Conservation (phyloP, 768 basidiomycete genomes). For the Hemileccinum impolitum region DNA sequence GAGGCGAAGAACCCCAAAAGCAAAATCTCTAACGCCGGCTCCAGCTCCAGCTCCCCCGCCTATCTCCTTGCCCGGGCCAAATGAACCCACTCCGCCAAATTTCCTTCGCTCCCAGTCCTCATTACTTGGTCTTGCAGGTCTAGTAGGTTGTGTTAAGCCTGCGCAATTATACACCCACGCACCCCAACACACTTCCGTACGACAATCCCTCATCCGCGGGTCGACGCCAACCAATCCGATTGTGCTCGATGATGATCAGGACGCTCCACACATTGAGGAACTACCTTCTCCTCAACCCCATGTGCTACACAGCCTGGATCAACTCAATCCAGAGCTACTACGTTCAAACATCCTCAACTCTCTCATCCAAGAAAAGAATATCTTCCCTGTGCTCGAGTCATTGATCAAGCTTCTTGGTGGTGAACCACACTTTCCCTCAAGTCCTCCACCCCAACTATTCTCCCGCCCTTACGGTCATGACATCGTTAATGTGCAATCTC, state of each 20-base stretch:
- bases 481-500: background rate
- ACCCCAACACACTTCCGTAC: slow-evolving; percentile 6
- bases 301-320: slow-evolving; percentile 17
- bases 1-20: slow-evolving; percentile 34
- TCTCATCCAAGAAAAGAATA: slow-evolving; percentile 60
- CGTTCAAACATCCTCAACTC: slow-evolving; percentile 58
- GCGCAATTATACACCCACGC: slow-evolving; percentile 25
- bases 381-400: slow-evolving; percentile 61
- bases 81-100: slow-evolving; percentile 58
- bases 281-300: background rate
- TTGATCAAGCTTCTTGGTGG: slow-evolving; percentile 54
- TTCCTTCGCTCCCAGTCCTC: slow-evolving; percentile 73
- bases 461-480: slow-evolving; percentile 22
- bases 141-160: slow-evolving; percentile 64
- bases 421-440: slow-evolving; percentile 23
- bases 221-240: slow-evolving; percentile 63
- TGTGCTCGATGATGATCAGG: slow-evolving; percentile 58
- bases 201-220: slow-evolving; percentile 46
- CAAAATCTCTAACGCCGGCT: slow-evolving; percentile 42
- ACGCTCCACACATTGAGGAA: slow-evolving; percentile 24
- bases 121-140: slow-evolving; percentile 67
- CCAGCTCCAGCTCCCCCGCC: slow-evolving; percentile 51
- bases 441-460: slow-evolving; percentile 7
- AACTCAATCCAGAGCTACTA: slow-evolving; percentile 40
- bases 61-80: slow-evolving; percentile 61